phyloP scores from a whole-genome alignment of 1,284 basidiomycete genomes.

The Inonotus obliquus region DNA sequence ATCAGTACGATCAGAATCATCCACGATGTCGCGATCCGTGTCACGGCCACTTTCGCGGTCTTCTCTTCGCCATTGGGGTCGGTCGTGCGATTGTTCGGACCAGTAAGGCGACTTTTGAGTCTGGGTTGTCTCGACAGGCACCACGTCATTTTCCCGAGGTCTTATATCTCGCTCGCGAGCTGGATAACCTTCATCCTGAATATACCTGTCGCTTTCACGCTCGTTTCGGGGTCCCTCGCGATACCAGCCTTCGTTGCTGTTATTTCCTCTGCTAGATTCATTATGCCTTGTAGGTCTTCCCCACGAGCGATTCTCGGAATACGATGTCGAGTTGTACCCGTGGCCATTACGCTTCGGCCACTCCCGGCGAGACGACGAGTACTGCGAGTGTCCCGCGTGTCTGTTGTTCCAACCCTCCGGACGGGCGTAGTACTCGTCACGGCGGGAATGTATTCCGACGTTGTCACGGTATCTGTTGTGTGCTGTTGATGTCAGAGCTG shows the following conservation, averaged over 20 bases:
- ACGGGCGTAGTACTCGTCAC: constrained; percentile 43
- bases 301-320: constrained; percentile 41
- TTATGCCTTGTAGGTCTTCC: constrained; percentile 23
- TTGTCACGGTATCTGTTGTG: constrained; percentile 51
- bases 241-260: constrained; percentile 39
- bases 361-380: constrained; percentile 35
- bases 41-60: constrained; percentile 13
- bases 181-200: not conserved
- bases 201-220: constrained; percentile 6
- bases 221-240: constrained; percentile 34
- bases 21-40: not conserved
- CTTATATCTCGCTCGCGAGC: not conserved
- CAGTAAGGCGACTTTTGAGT: constrained; percentile 8
- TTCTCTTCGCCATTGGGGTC: constrained; percentile 8
- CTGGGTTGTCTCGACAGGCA: constrained; percentile 3
- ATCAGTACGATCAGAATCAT: constrained; percentile 1
- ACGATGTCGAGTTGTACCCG: constrained; percentile 35
- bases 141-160: constrained; percentile 5
- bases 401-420: constrained; percentile 40
- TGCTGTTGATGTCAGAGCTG: constrained; percentile 26
- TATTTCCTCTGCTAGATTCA: constrained; percentile 20
- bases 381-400: constrained; percentile 32
- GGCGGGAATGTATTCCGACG: constrained; percentile 42
- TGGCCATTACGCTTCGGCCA: constrained; percentile 46
- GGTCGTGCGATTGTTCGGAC: constrained; percentile 5